Evolutionary conservation across 768 basidiomycete species (phyloP).

Genomic region (Porphyrellus cyaneotinctus): DNA sequence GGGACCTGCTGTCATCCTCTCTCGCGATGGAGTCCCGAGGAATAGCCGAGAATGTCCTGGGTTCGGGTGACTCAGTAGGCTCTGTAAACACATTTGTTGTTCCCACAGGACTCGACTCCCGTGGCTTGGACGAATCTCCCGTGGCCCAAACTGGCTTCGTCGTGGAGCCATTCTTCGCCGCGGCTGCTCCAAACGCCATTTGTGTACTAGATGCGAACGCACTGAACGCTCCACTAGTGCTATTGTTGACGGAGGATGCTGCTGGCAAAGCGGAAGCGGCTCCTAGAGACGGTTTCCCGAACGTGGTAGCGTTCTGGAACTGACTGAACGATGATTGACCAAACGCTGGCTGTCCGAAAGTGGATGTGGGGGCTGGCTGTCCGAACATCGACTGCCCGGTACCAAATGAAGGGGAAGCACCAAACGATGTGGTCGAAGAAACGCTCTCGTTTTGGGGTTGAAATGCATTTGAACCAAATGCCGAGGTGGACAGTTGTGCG

Average conservation of each 20-base stretch:
- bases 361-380: slow-evolving; percentile 18
- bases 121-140: slow-evolving; percentile 5
- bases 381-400: slow-evolving; percentile 34
- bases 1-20: slow-evolving; percentile 27
- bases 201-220: slow-evolving; percentile 30
- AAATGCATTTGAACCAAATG: slow-evolving; percentile 17
- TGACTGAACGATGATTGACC: slow-evolving; percentile 34
- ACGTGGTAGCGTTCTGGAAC: slow-evolving; percentile 11
- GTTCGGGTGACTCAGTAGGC: slow-evolving; percentile 6
- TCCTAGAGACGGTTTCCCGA: slow-evolving; percentile 24
- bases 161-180: slow-evolving; percentile 15
- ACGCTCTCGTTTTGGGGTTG: slow-evolving; percentile 12
- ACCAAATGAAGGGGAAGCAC: slow-evolving; percentile 33
- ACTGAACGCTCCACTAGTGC: slow-evolving; percentile 33
- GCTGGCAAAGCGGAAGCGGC: slow-evolving; percentile 8
- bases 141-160: slow-evolving; percentile 24
- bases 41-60: slow-evolving; percentile 12
- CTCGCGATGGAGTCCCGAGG: slow-evolving; percentile 13
- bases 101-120: slow-evolving; percentile 6
- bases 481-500: slow-evolving; percentile 7
- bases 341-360: slow-evolving; percentile 40
- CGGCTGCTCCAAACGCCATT: slow-evolving; percentile 28
- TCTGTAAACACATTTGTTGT: slow-evolving; percentile 6
- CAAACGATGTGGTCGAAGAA: slow-evolving; percentile 23
- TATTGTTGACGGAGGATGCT: slow-evolving; percentile 8